Base-by-base conservation (phyloP, 2,329 filamentous ascomycete species). In the Sporothrix humicola region DNA sequence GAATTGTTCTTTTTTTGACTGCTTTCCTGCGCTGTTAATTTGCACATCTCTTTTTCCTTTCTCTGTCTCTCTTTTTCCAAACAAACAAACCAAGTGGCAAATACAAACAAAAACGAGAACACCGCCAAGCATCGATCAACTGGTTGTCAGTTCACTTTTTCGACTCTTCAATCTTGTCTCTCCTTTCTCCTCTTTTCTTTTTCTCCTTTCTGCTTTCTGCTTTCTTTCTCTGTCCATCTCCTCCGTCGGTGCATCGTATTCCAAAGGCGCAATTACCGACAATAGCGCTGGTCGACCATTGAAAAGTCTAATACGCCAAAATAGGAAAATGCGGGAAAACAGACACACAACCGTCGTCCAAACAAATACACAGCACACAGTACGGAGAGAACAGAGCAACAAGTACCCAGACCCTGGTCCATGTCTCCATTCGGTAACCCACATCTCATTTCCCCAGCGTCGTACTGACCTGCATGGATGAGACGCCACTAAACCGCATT, bases 361-460 rank as follows among this genome's bases (percentile, higher is more conserved):
- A 42, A 52, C 15, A 69, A 37, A 20, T 20, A 20, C 52, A 54
- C 52, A 54, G 6, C n/a, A 54, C n/a, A 52, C 6, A 52, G 15
- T n/a, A 54, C 50, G 17, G 15, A 54, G 66, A 69, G n/a, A 42
- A 69, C 26, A 58, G 31, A 69, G 31, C 54, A 69, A 31, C 23
- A 69, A 23, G 15, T 54, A 58, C 31, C 20, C 44, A 44, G 37
- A 26, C n/a, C 42, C 20, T 71, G 69, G 37, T 15, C 37, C 31
- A 37, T 37, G 31, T 37, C 31, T 37, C 31, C 52, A 26, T 59
- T 68, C 44, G 44, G 7, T 50, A 71, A 59, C 42, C 52, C 56
- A 59, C 69, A 71, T 61, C 59, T 72, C 70, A 72, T 72, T 72
- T 72, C 66, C 70, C 70, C 48, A 63, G 56, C 56, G 69, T 72